Evolutionary conservation across 2,329 filamentous ascomycete species (phyloP).

Genomic region (Penicillium griseofulvum): DNA sequence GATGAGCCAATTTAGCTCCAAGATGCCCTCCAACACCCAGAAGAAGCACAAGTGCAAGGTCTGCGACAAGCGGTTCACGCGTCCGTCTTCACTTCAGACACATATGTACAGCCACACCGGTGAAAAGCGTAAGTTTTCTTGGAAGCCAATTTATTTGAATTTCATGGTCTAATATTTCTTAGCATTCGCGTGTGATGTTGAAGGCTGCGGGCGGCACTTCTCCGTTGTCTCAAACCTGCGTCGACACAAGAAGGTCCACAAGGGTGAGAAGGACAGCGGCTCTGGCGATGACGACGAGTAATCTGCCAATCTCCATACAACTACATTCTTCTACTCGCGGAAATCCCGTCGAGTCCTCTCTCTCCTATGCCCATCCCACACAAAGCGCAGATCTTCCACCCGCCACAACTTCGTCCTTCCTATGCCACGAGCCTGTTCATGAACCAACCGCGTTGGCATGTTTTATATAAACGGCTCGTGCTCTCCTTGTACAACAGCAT

Average conservation of each 20-base stretch:
- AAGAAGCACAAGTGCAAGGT: conserved; percentile 99
- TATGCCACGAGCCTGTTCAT: conserved; percentile 1
- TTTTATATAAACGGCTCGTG: not conserved
- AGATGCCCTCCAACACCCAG: conserved; percentile 89
- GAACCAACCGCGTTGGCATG: conserved; percentile 21
- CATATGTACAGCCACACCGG: conserved; percentile 99
- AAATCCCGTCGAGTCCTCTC: conserved; percentile 10
- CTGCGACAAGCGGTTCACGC: conserved; percentile 95
- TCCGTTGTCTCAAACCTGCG: conserved; percentile 95
- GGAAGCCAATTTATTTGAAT: no score
- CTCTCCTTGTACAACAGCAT: conserved; percentile 34
- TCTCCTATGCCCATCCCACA: conserved; percentile 5
- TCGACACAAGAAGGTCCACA: conserved; percentile 94
- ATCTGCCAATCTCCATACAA: conserved; percentile 8
- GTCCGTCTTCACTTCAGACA: conserved; percentile 89
- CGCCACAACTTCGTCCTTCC: conserved; percentile 5
- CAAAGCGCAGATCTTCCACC: conserved; percentile 3
- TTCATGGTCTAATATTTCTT: conserved; percentile 23
- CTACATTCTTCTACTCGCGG: conserved; percentile 14
- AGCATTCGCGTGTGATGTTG: conserved; percentile 94
- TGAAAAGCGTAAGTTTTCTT: conserved; percentile 81
- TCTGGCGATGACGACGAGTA: conserved; percentile 45
- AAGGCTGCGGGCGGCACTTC: conserved; percentile 92
- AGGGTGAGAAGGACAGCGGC: conserved; percentile 53
- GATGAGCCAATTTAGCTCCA: conserved; percentile 98